Percentiles rank a stretch among this genome's conserved stretches.
phyloP scores from a whole-genome alignment of 2,329 filamentous ascomycete species.

The Alternaria sp. region DNA sequence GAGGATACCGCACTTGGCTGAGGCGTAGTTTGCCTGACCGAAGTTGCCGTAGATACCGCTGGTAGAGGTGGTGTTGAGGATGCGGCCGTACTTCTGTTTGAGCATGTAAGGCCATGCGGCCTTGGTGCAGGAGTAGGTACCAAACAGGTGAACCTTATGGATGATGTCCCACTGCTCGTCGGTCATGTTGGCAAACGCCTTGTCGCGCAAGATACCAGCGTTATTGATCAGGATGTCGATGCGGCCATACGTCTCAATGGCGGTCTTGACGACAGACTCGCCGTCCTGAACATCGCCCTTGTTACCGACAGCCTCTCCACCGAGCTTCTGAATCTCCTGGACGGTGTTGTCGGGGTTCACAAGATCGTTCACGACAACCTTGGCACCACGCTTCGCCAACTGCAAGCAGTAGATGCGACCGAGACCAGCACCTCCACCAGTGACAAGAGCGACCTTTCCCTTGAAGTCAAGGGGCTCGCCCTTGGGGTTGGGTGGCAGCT shows the following conservation, averaged over 20 bases:
- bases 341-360: constrained; percentile 89
- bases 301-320: constrained; percentile 88
- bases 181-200: constrained; percentile 97
- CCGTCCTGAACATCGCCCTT: constrained; percentile 95
- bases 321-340: constrained; percentile 86
- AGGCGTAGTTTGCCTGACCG: constrained; percentile 96
- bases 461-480: constrained; percentile 45
- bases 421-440: constrained; percentile 62
- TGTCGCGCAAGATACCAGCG: constrained; percentile 95
- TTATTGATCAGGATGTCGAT: constrained; percentile 98
- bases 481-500: constrained; percentile 40
- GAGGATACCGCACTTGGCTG: constrained; percentile 75
- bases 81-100: constrained; percentile 97
- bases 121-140: constrained; percentile 96
- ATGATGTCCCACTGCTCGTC: constrained; percentile 93
- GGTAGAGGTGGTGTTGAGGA: constrained; percentile 96
- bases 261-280: constrained; percentile 86
- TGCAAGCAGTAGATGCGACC: constrained; percentile 89
- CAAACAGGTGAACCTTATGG: constrained; percentile 87
- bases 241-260: constrained; percentile 91
- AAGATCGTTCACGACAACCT: constrained; percentile 95
- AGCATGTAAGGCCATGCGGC: constrained; percentile 97
- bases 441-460: constrained; percentile 47
- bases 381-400: constrained; percentile 82
- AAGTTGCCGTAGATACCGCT: constrained; percentile 99